Conservation (phyloP, 495 filamentous ascomycete species). For the Neurospora africana region DNA sequence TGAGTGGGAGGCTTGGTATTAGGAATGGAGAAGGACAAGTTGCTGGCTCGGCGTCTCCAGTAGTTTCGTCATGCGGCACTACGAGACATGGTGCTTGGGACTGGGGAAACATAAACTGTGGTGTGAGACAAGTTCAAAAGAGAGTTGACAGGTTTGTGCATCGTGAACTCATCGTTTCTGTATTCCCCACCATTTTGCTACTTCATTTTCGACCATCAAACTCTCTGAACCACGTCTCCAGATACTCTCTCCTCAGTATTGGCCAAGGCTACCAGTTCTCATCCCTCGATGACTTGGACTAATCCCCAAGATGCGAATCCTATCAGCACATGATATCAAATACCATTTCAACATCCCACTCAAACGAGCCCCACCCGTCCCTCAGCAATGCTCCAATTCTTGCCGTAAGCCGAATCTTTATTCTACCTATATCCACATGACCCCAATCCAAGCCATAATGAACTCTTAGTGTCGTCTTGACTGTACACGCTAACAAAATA, state of each 20-base stretch:
- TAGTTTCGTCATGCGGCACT: neutral
- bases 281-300: neutral
- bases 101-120: neutral
- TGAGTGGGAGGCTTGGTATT: neutral
- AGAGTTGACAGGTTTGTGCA: neutral
- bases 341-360: neutral
- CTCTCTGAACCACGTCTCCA: neutral
- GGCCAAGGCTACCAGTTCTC: neutral
- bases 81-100: neutral
- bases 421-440: neutral
- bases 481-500: neutral
- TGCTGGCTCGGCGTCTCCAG: neutral
- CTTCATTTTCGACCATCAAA: neutral
- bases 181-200: neutral
- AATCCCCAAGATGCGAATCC: neutral
- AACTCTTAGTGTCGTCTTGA: neutral
- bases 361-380: neutral
- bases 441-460: neutral
- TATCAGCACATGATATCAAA: neutral
- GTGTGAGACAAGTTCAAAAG: neutral
- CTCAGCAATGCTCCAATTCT: neutral
- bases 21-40: neutral
- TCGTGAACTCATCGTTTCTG: neutral
- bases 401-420: neutral
- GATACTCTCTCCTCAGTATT: neutral